These are phyloP conservation scores for Farysia itapuensis DNA, from an alignment of 1,284 basidiomycete species.

Conservation along the genomic window DNA sequence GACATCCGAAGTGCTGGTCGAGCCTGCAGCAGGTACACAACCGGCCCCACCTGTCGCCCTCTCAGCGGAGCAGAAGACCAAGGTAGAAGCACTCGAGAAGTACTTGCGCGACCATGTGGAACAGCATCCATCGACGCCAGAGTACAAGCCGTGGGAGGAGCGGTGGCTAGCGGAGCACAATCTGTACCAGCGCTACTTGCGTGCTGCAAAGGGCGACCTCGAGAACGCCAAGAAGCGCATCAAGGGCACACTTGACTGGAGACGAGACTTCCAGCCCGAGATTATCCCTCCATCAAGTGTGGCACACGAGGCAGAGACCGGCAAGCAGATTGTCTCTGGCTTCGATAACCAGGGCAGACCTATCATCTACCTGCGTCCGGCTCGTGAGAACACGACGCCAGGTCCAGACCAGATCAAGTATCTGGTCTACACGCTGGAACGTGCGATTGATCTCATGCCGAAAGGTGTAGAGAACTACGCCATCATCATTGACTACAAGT, in stretches of 20 bases:
- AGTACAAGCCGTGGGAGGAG: slow-evolving; percentile 45
- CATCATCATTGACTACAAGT: slow-evolving; percentile 50
- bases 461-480: slow-evolving; percentile 44
- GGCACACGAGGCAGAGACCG: slow-evolving; percentile 46
- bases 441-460: slow-evolving; percentile 53
- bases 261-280: slow-evolving; percentile 52
- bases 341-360: slow-evolving; percentile 53
- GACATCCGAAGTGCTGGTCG: slow-evolving; percentile 20
- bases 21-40: slow-evolving; percentile 14
- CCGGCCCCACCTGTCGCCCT: slow-evolving; percentile 10
- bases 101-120: slow-evolving; percentile 8
- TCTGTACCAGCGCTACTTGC: slow-evolving; percentile 47
- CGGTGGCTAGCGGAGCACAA: slow-evolving; percentile 40
- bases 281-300: slow-evolving; percentile 51
- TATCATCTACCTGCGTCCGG: slow-evolving; percentile 53
- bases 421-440: slow-evolving; percentile 55
- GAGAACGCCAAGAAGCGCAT: slow-evolving; percentile 51
- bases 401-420: slow-evolving; percentile 49
- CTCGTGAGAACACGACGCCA: slow-evolving; percentile 53
- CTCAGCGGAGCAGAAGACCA: slow-evolving; percentile 14
- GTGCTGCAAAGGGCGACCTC: slow-evolving; percentile 50
- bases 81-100: slow-evolving; percentile 20
- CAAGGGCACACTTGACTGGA: slow-evolving; percentile 52
- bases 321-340: slow-evolving; percentile 54
- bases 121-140: slow-evolving; percentile 6